Evolutionary conservation across 805 yeast species (phyloP).

Genomic region (Komagataella phaffii): DNA sequence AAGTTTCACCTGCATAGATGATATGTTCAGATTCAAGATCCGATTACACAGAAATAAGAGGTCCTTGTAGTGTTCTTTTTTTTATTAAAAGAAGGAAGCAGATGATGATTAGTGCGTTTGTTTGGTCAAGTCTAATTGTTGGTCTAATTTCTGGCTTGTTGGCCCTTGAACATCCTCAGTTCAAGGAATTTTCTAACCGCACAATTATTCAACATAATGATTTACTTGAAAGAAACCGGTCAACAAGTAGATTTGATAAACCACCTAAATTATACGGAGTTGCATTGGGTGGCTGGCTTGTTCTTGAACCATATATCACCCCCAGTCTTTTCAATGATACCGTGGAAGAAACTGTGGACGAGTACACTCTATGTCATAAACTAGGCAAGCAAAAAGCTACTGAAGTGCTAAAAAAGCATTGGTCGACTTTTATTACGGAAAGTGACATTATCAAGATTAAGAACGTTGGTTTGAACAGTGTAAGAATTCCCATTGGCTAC

Average conservation of each 20-base stretch:
- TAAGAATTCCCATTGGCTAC: constrained; percentile 86
- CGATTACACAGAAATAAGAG: background rate
- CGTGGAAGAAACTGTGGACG: constrained; percentile 61
- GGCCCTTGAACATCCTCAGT: background rate
- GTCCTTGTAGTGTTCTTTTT: background rate
- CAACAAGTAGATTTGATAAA: background rate
- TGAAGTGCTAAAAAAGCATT: constrained; percentile 46
- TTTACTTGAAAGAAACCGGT: background rate
- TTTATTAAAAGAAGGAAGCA: background rate
- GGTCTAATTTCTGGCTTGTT: background rate
- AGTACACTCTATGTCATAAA: constrained; percentile 48
- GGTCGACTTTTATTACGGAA: constrained; percentile 70
- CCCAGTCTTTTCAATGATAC: constrained; percentile 57
- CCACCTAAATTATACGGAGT: constrained; percentile 36
- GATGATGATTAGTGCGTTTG: background rate
- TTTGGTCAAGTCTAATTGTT: background rate
- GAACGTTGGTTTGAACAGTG: constrained; percentile 61
- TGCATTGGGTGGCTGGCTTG: constrained; percentile 84
- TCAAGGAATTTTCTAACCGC: background rate
- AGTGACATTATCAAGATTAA: constrained; percentile 51
- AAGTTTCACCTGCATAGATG: background rate
- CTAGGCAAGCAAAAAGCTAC: constrained; percentile 51
- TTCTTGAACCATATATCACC: constrained; percentile 75
- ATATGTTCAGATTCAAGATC: background rate
- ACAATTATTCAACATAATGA: background rate